phyloP scores from a whole-genome alignment of 1,284 basidiomycete genomes.

The Tilletia horrida region DNA sequence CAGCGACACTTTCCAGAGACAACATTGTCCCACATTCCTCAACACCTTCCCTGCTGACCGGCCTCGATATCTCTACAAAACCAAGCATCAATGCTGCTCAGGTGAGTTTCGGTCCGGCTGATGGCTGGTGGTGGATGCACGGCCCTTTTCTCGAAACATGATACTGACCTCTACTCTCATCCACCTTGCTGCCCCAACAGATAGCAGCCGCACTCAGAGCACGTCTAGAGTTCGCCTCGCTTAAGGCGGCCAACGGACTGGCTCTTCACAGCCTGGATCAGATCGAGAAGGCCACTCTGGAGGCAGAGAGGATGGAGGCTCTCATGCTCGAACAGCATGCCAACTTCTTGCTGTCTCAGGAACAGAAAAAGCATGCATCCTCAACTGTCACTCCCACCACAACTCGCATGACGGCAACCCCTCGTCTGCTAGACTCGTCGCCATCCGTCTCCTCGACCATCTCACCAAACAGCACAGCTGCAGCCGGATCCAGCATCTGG shows the following conservation, averaged over 20 bases:
- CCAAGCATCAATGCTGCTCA: slow-evolving; percentile 4
- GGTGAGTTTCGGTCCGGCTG: background rate
- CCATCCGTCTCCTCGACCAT: too few species aligned
- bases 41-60: slow-evolving; percentile 8
- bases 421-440: background rate
- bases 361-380: too few species aligned
- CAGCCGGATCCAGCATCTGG: background rate
- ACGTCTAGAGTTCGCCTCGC: background rate
- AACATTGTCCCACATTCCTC: too few species aligned
- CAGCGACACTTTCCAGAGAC: too few species aligned
- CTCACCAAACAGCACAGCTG: too few species aligned
- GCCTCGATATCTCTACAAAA: background rate
- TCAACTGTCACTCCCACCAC: background rate
- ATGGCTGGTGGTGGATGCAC: background rate
- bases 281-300: slow-evolving; percentile 4
- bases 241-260: slow-evolving; percentile 9
- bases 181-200: background rate
- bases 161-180: background rate
- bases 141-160: background rate
- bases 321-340: background rate
- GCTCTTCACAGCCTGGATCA: slow-evolving; percentile 1
- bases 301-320: background rate
- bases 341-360: background rate
- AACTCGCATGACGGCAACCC: background rate
- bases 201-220: background rate